Base-by-base conservation (phyloP, 331 rosid genomes). In the Spiraea crenata region DNA sequence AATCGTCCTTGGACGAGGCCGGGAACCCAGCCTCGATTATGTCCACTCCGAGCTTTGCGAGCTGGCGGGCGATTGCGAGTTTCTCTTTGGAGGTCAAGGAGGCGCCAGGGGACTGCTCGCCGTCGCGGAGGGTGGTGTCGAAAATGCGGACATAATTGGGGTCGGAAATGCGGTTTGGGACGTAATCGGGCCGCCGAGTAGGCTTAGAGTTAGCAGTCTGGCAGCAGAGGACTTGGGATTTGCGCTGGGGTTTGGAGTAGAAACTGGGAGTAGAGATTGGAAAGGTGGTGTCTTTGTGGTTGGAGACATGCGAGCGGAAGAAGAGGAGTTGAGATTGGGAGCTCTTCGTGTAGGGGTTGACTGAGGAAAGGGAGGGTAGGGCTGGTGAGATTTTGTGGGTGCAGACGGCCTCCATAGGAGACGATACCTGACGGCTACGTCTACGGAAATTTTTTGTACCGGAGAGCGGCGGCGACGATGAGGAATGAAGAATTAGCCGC, bases 41-140 rank as follows among this genome's bases (percentile, higher is more conserved):
- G 71, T 95, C 99, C 0, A 91, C 97, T 0, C 99, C 97, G 12
- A 91, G 99, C 81, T 83, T 90, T 1, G 92, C 76, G 0, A 95
- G 89, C 86, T 91, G 95, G 13, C 93, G 77, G 3, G 99, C 99
- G 11, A 95, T 87, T 84, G 87, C 96, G 9, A 89, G 74, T 72
- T 95, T 95, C 83, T 91, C 97, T 72, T 87, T 95, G 9, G 97
- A 84, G 2, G 93, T 95, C 80, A 95, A 83, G 60, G 99, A 85
- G 52, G 99, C 99, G 17, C 99, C 99, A 7, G 97, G 99, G 45
- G 96, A 89, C 73, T 95, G 99, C 85, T 95, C 99, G 67, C 99
- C 99, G 61, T 95, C 99, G n/a, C 99, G 97, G 79, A 95, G 97
- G 7, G 99, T 91, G 64, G 99, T 95, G 84, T 95, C 96, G 55